Evolutionary conservation across 2,329 filamentous ascomycete genomes (phyloP).

Genomic region (Ophiostoma sp.): DNA sequence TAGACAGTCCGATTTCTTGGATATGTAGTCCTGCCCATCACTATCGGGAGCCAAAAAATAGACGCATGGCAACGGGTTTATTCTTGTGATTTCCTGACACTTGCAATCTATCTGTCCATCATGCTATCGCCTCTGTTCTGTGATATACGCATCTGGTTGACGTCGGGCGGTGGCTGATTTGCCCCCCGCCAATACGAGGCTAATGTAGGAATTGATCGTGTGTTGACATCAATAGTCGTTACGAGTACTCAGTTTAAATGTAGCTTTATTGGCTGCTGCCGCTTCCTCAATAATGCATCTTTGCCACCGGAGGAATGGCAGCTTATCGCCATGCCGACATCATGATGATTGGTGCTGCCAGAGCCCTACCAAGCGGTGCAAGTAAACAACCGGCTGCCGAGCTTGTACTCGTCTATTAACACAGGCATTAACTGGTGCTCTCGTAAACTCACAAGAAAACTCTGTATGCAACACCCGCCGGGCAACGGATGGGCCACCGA

Average conservation of each 20-base stretch:
- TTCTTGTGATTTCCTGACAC: no score
- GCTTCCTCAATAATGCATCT: no score
- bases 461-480: neutral
- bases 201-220: no score
- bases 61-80: neutral
- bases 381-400: no score
- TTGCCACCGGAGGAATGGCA: neutral
- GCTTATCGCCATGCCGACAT: neutral
- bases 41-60: slow-evolving; percentile 11
- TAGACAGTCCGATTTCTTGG: neutral
- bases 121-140: neutral
- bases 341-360: neutral
- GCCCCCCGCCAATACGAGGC: neutral
- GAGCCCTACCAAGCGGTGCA: no score
- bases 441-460: neutral
- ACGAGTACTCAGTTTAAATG: no score
- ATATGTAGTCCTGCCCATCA: slow-evolving; percentile 3
- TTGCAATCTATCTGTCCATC: no score
- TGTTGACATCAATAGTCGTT: no score
- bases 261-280: no score
- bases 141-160: neutral
- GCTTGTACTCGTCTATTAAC: no score
- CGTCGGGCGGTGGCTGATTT: no score
- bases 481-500: neutral
- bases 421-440: no score